phyloP scores from a whole-genome alignment of 345 rosid genomes.

The Eucalyptus decipiens region DNA sequence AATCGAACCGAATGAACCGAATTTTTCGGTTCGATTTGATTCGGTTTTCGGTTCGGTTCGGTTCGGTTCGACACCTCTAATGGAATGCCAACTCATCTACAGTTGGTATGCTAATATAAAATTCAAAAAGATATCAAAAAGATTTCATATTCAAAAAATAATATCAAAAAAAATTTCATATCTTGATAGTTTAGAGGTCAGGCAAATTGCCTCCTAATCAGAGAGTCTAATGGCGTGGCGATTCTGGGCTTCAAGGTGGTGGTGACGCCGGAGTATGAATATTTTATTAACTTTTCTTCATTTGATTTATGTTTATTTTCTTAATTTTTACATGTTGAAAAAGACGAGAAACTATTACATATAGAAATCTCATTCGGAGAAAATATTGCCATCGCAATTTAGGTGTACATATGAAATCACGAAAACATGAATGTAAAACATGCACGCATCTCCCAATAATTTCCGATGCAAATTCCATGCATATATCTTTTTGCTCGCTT shows the following conservation, averaged over 20 bases:
- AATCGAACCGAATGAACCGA: no score
- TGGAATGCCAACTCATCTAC: no score
- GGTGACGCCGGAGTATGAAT: conserved; percentile 8
- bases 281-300: not conserved
- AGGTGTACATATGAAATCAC: no score
- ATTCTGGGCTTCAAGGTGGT: conserved; percentile 59
- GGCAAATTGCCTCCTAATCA: conserved; percentile 48
- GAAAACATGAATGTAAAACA: no score
- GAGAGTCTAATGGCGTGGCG: conserved; percentile 50
- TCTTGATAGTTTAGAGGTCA: conserved; percentile 10
- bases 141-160: no score
- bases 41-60: no score
- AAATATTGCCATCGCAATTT: not conserved
- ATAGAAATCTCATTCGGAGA: not conserved
- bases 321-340: not conserved
- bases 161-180: no score
- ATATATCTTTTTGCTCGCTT: not conserved
- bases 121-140: no score
- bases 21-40: no score
- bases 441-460: not conserved
- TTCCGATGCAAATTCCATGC: not conserved
- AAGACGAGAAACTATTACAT: not conserved
- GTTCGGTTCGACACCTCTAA: no score
- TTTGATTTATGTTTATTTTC: not conserved
- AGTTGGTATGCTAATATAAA: no score